Conservation (phyloP, 805 yeast genomes). For the Clavispora phyllophila region DNA sequence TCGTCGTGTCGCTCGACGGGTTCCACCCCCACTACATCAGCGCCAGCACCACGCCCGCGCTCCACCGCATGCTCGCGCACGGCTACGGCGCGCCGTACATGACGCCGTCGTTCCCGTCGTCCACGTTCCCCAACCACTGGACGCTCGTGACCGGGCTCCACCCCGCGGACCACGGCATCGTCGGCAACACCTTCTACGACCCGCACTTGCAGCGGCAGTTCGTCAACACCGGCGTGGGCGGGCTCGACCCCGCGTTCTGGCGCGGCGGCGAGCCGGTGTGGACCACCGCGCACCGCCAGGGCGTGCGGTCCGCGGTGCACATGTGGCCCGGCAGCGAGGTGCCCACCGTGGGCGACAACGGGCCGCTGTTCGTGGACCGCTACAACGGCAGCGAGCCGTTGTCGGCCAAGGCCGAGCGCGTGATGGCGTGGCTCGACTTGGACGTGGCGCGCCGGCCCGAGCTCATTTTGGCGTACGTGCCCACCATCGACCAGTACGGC, state of each 20-base stretch:
- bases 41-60: conserved; percentile 58
- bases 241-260: conserved; percentile 65
- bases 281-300: conserved; percentile 66
- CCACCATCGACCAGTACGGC: conserved; percentile 75
- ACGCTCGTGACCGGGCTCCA: conserved; percentile 79
- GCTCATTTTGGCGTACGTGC: conserved; percentile 70
- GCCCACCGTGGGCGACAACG: conserved; percentile 36
- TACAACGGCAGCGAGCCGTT: conserved; percentile 63
- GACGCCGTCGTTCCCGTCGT: conserved; percentile 83
- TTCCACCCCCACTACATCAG: conserved; percentile 87
- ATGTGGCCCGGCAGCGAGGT: conserved; percentile 98
- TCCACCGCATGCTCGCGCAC: conserved; percentile 52
- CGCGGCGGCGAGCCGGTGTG: conserved; percentile 83
- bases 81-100: conserved; percentile 72
- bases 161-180: conserved; percentile 83
- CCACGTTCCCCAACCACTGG: conserved; percentile 92
- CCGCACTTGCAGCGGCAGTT: conserved; percentile 52
- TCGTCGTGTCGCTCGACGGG: conserved; percentile 79
- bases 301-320: conserved; percentile 68
- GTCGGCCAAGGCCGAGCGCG: conserved; percentile 49
- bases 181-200: conserved; percentile 77
- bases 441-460: conserved; percentile 61
- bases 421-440: conserved; percentile 64
- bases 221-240: conserved; percentile 54
- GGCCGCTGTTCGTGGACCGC: conserved; percentile 52